Conservation (phyloP, 495 filamentous ascomycete species). For the Penicillium cataractarum region DNA sequence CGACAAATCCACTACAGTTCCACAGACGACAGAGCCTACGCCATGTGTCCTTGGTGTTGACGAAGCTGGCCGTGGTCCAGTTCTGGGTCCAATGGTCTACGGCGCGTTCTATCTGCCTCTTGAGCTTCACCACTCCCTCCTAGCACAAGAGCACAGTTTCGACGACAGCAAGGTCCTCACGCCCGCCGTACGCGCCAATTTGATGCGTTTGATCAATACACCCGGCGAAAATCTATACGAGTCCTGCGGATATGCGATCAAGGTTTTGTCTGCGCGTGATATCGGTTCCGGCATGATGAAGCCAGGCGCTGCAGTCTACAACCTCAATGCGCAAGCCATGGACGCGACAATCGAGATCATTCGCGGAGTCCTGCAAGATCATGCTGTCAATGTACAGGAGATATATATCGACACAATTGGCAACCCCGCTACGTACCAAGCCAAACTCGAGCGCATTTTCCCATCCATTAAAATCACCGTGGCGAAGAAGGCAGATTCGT, state of each 20-base stretch:
- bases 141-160: slow-evolving; percentile 78
- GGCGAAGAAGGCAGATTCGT: slow-evolving; percentile 90
- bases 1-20: slow-evolving; percentile 23
- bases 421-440: slow-evolving; percentile 77
- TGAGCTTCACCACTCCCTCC: slow-evolving; percentile 66
- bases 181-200: slow-evolving; percentile 66
- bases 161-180: slow-evolving; percentile 91
- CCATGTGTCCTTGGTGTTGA: slow-evolving; percentile 83
- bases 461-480: slow-evolving; percentile 82
- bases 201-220: slow-evolving; percentile 78
- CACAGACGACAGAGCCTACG: slow-evolving; percentile 31
- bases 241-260: slow-evolving; percentile 80
- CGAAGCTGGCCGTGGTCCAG: slow-evolving; percentile 93
- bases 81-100: slow-evolving; percentile 98
- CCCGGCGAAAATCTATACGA: slow-evolving; percentile 62
- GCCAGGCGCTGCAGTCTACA: slow-evolving; percentile 66
- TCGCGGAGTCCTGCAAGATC: slow-evolving; percentile 65
- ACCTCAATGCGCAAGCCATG: slow-evolving; percentile 97
- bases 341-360: slow-evolving; percentile 92
- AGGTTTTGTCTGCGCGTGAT: slow-evolving; percentile 80
- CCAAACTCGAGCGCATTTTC: slow-evolving; percentile 80
- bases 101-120: slow-evolving; percentile 83
- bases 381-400: slow-evolving; percentile 77
- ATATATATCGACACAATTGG: slow-evolving; percentile 98
- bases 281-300: slow-evolving; percentile 81